These are phyloP conservation scores for Candida germanica DNA, from an alignment of 805 yeast genomes.

Conservation along the genomic window DNA sequence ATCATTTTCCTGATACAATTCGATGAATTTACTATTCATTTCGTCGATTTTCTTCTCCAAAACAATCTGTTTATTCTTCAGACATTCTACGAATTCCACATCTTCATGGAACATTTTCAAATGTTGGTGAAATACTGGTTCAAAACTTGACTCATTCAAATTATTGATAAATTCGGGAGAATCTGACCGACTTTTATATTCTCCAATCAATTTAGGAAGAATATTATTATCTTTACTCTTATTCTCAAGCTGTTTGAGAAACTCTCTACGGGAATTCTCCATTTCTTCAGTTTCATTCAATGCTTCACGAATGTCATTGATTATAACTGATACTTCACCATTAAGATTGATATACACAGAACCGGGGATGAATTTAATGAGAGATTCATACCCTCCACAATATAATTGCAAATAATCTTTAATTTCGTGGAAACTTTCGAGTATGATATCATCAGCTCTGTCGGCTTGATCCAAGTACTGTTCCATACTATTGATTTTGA, in stretches of 20 bases:
- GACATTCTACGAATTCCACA: conserved; percentile 41
- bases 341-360: conserved; percentile 33
- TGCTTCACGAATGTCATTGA: conserved; percentile 35
- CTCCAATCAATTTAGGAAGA: conserved; percentile 51
- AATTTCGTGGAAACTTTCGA: conserved; percentile 45
- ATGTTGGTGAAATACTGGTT: conserved; percentile 38
- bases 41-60: conserved; percentile 38
- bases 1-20: conserved; percentile 13
- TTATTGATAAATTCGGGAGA: conserved; percentile 3
- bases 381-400: conserved; percentile 35
- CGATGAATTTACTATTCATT: conserved; percentile 27
- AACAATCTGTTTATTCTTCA: conserved; percentile 27
- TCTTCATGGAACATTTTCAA: conserved; percentile 50
- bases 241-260: conserved; percentile 40
- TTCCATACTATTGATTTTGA: conserved; percentile 43
- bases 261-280: conserved; percentile 35
- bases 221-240: conserved; percentile 48
- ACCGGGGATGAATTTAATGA: conserved; percentile 38
- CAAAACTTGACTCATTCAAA: conserved; percentile 30
- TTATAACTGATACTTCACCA: conserved; percentile 24
- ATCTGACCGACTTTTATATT: conserved; percentile 30
- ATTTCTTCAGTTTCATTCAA: conserved; percentile 28
- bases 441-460: conserved; percentile 56
- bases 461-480: conserved; percentile 55
- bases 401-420: conserved; percentile 44